Conservation (phyloP, 805 yeast genomes). For the Henningerozyma blattae region DNA sequence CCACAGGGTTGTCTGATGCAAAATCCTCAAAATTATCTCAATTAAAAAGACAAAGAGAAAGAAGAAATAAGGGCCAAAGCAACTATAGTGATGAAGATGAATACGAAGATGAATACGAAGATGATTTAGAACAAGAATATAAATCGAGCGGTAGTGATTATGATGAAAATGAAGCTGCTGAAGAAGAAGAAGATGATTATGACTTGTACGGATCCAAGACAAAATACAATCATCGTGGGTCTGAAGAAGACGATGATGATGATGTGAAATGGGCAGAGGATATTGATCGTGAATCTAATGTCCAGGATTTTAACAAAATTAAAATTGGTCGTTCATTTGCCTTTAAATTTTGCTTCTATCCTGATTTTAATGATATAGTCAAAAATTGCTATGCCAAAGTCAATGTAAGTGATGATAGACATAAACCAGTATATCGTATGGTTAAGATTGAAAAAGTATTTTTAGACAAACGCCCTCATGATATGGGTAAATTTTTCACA, state of each 20-base stretch:
- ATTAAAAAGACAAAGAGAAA: slow-evolving; percentile 65
- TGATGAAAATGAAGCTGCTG: too few species aligned
- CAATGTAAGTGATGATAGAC: slow-evolving; percentile 62
- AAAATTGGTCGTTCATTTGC: slow-evolving; percentile 70
- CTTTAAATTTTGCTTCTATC: slow-evolving; percentile 67
- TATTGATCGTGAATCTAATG: slow-evolving; percentile 33
- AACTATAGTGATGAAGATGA: slow-evolving; percentile 34
- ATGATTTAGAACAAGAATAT: slow-evolving; percentile 28
- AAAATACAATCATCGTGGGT: slow-evolving; percentile 17
- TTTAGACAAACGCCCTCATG: slow-evolving; percentile 39
- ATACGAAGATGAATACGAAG: slow-evolving; percentile 28
- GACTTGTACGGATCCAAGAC: slow-evolving; percentile 18
- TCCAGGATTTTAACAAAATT: slow-evolving; percentile 58
- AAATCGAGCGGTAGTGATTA: slow-evolving; percentile 28
- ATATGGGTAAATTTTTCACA: slow-evolving; percentile 36
- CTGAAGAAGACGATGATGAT: slow-evolving; percentile 34
- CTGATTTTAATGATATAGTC: slow-evolving; percentile 60
- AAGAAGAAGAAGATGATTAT: slow-evolving; percentile 33
- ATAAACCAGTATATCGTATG: slow-evolving; percentile 63
- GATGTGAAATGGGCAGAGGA: slow-evolving; percentile 38
- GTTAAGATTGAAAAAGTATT: slow-evolving; percentile 65
- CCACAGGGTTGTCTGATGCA: slow-evolving; percentile 27
- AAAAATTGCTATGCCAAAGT: slow-evolving; percentile 73
- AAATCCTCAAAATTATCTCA: slow-evolving; percentile 51
- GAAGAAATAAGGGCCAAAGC: slow-evolving; percentile 33